Base-by-base conservation (phyloP, 176 grass and related monocot genomes). In the Zea luxurians region DNA sequence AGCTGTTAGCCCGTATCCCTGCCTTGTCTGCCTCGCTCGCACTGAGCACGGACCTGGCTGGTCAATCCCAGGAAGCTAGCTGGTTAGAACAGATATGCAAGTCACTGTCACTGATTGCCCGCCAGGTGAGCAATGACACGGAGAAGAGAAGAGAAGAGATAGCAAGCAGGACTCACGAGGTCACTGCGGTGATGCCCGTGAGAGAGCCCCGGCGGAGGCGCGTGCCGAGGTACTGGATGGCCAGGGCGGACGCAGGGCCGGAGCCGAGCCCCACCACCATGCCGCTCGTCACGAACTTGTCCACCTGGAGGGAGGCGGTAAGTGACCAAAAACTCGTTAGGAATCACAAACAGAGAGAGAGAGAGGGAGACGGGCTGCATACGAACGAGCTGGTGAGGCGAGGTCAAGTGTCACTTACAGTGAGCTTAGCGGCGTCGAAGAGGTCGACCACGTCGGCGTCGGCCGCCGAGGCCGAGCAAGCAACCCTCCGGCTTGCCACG, bases 211-310 rank as follows among this genome's bases (percentile, higher is more conserved):
- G 78, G 27, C 90, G 82, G 7, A 93, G 81, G 5, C 89, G 82
- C 36, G 78, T 89, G 37, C 86, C 89, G 10, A 97, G 81, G 66
- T 97, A 89, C 44, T 84, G 86, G 43, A 97, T 89, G 2, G 91
- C 91, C 48, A 93, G 84, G 5, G 78, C 91, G 2, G 94, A 97
- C 37, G 87, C 94, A 13, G 74, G 77, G 57, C 94, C 94, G 36
- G 94, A 91, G 35, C 91, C 91, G 0, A 97, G 84, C 52, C 91
- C 91, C 7, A 97, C 89, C 71, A 91, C 87, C 94, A 94, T 97
- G 15, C 91, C 89, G 78, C 78, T 97, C 64, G 66, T 73, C 85
- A 97, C 94, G 58, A 87, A 92, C 75, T 37, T 89, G 84, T 97
- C 91, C 68, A 97, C 89, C 94, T 97, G 82, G 15, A 61, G 13